Conservation (phyloP, 176 grass and related monocot species). For the Ananas comosus region DNA sequence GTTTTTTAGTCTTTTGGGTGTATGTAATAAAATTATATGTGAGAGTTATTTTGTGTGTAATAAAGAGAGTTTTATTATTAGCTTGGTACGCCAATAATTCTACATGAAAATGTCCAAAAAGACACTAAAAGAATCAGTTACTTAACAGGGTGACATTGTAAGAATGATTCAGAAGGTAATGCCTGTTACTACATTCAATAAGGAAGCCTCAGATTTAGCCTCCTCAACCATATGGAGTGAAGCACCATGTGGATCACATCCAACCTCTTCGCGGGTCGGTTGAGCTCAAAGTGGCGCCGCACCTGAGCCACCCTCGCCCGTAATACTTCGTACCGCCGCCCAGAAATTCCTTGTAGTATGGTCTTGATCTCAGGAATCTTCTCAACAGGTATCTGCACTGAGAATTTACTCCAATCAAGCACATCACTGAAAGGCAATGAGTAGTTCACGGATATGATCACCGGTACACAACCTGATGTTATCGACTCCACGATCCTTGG, state of each 20-base stretch:
- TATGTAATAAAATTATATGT: too few relatives aligned
- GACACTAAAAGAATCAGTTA: too few relatives aligned
- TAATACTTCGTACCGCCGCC: constrained; percentile 11
- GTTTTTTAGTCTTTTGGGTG: too few relatives aligned
- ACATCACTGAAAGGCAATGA: constrained; percentile 34
- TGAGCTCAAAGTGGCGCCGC: constrained; percentile 22
- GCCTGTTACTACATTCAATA: constrained; percentile 2
- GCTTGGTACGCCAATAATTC: too few relatives aligned
- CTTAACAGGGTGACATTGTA: too few relatives aligned
- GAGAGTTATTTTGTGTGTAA: too few relatives aligned
- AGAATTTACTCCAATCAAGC: constrained; percentile 36
- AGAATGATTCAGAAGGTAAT: neutral
- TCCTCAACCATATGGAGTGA: constrained; percentile 41
- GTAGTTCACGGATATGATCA: constrained; percentile 26
- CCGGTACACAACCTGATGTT: constrained; percentile 29
- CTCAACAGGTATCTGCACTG: constrained; percentile 11
- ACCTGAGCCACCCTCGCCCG: constrained; percentile 26
- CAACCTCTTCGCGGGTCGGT: constrained; percentile 20
- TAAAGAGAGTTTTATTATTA: too few relatives aligned
- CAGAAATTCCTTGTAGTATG: constrained; percentile 19
- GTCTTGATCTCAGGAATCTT: constrained; percentile 29
- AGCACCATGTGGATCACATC: constrained; percentile 37
- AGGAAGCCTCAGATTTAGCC: constrained; percentile 19
- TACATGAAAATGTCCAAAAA: too few relatives aligned
- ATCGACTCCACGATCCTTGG: constrained; percentile 35